Percentiles rank a stretch among this genome's conserved stretches.
Conservation (phyloP, 2,329 filamentous ascomycete species). For the Metarhizium rileyi region DNA sequence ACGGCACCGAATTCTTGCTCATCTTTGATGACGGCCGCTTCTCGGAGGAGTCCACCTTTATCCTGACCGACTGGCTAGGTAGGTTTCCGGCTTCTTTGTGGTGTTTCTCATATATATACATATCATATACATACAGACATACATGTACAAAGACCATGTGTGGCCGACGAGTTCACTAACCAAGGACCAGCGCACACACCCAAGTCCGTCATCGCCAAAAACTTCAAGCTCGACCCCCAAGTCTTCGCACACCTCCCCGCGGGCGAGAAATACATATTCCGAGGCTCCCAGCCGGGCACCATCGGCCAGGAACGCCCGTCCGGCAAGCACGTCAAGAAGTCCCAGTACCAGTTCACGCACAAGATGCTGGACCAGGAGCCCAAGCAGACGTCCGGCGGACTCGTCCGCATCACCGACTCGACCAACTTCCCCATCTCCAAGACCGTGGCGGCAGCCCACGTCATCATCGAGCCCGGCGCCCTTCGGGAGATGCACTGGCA, state of each 20-base stretch:
- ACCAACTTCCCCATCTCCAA: slow-evolving; percentile 65
- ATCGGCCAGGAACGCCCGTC: slow-evolving; percentile 56
- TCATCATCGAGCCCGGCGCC: slow-evolving; percentile 60
- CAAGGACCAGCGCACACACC: slow-evolving; percentile 50
- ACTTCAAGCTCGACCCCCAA: slow-evolving; percentile 63
- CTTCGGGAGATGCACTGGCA: slow-evolving; percentile 80
- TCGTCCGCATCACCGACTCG: slow-evolving; percentile 67
- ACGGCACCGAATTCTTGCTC: slow-evolving; percentile 43
- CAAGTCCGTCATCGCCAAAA: slow-evolving; percentile 61
- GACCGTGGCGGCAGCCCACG: slow-evolving; percentile 62
- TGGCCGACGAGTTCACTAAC: too few relatives aligned
- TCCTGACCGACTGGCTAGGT: slow-evolving; percentile 65
- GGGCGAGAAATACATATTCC: slow-evolving; percentile 68
- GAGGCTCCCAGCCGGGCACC: slow-evolving; percentile 53
- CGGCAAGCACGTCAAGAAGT: slow-evolving; percentile 53
- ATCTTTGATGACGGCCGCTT: slow-evolving; percentile 41
- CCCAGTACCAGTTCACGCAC: slow-evolving; percentile 60
- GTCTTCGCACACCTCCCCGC: slow-evolving; percentile 59
- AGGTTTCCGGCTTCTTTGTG: too few relatives aligned
- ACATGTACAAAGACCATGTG: too few relatives aligned
- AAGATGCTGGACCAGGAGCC: slow-evolving; percentile 62
- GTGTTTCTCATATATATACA: too few relatives aligned
- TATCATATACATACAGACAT: too few relatives aligned
- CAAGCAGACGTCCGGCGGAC: slow-evolving; percentile 55
- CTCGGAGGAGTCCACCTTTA: slow-evolving; percentile 57